Evolutionary conservation across 2,329 filamentous ascomycete genomes (phyloP).

Genomic region (Venturia carpophila): DNA sequence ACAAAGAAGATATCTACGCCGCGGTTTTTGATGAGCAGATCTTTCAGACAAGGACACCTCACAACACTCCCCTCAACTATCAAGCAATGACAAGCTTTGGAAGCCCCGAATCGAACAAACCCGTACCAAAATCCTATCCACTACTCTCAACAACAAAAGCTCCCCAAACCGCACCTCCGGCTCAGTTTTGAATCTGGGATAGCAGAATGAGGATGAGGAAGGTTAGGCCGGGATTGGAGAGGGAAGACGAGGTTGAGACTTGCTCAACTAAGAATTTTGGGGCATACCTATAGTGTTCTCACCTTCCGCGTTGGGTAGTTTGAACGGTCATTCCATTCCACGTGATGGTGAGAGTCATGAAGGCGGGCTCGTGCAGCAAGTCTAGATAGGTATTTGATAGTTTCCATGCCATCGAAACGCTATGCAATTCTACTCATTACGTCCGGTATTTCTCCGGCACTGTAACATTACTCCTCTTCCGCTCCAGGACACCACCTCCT

Average conservation of each 20-base stretch:
- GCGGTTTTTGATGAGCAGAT: neutral
- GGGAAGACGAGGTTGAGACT: neutral
- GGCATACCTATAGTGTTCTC: neutral
- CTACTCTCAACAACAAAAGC: constrained; percentile 1
- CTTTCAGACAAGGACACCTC: too few species aligned
- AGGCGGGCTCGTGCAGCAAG: neutral
- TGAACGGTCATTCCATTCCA: neutral
- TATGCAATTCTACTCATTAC: neutral
- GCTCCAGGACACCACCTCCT: neutral
- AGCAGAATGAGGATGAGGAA: too few species aligned
- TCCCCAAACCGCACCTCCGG: constrained; percentile 10
- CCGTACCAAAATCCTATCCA: too few species aligned
- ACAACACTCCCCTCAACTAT: too few species aligned
- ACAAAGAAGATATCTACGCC: neutral
- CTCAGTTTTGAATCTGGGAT: too few species aligned
- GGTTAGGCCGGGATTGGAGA: too few species aligned
- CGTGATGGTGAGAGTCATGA: neutral
- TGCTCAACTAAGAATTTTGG: neutral
- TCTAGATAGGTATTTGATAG: neutral
- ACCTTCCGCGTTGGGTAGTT: neutral
- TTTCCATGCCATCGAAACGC: neutral
- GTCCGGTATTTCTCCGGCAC: neutral
- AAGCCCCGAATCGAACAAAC: too few species aligned
- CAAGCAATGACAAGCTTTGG: too few species aligned
- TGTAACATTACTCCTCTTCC: neutral